Conservation (phyloP, 768 basidiomycete species). For the Trametes meyenii region DNA sequence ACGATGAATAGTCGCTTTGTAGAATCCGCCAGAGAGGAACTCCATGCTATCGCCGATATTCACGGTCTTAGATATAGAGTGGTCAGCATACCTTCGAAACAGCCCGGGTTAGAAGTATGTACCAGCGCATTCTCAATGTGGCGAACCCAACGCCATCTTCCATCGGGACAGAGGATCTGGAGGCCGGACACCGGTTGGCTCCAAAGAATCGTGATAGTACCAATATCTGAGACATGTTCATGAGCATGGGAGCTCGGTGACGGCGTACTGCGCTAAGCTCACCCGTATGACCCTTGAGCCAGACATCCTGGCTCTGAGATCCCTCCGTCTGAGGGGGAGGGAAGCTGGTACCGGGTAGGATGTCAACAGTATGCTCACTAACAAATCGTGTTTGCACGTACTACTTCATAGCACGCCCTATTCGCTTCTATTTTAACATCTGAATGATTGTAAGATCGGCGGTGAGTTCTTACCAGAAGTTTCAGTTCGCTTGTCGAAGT, state of each 20-base stretch:
- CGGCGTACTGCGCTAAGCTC: background rate
- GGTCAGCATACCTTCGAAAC: background rate
- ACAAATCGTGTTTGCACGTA: conserved; percentile 26
- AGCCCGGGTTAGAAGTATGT: conserved; percentile 12
- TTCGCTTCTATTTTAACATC: no score
- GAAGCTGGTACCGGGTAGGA: conserved; percentile 39
- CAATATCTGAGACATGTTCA: conserved; percentile 44
- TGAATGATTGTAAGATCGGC: background rate
- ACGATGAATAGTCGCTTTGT: conserved; percentile 61
- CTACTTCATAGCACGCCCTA: conserved; percentile 55
- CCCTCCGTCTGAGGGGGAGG: conserved; percentile 55
- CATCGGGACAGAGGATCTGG: conserved; percentile 56
- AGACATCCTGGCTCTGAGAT: conserved; percentile 52
- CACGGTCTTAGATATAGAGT: conserved; percentile 29
- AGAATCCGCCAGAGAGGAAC: conserved; percentile 63
- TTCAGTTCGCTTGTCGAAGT: conserved; percentile 40
- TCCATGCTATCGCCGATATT: conserved; percentile 64
- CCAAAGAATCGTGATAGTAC: conserved; percentile 59
- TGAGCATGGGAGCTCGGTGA: background rate
- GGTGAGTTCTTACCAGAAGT: conserved; percentile 35
- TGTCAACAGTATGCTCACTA: background rate
- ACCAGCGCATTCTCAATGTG: conserved; percentile 63
- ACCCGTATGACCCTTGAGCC: conserved; percentile 66
- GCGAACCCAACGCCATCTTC: conserved; percentile 58
- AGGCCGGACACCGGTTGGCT: conserved; percentile 62